A percentile compares a stretch with the other conserved stretches of the same genome.
phyloP scores from a whole-genome alignment of 768 basidiomycete species.

The Pleurotus tuber-regium region DNA sequence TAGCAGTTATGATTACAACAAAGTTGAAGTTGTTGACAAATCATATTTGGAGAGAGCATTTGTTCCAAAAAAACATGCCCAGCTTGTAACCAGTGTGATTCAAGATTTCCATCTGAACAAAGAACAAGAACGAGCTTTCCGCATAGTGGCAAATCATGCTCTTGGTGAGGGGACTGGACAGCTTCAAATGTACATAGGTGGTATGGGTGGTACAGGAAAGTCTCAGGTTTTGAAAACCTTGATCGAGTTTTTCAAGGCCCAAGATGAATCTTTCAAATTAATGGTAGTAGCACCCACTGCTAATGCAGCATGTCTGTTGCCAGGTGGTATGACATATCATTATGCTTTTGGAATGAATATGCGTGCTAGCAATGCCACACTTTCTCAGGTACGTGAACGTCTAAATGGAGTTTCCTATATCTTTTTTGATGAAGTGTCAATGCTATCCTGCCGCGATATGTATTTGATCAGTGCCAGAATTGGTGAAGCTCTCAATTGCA shows the following conservation, averaged over 20 bases:
- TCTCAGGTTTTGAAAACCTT: slow-evolving; percentile 27
- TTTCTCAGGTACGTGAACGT: slow-evolving; percentile 14
- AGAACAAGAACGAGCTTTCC: slow-evolving; percentile 30
- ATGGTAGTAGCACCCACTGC: slow-evolving; percentile 26
- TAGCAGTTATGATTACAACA: background rate
- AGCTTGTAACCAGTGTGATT: no score
- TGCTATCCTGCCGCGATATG: slow-evolving; percentile 32
- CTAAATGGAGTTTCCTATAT: slow-evolving; percentile 30
- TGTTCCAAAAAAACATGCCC: background rate
- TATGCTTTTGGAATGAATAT: slow-evolving; percentile 10
- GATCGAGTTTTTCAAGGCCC: slow-evolving; percentile 18
- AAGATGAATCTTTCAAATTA: slow-evolving; percentile 25
- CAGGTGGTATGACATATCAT: slow-evolving; percentile 25
- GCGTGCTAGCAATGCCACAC: slow-evolving; percentile 3
- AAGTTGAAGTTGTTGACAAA: slow-evolving; percentile 20
- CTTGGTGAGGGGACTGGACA: slow-evolving; percentile 12
- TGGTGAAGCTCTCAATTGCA: slow-evolving; percentile 15
- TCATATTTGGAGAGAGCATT: slow-evolving; percentile 20
- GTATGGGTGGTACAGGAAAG: slow-evolving; percentile 33
- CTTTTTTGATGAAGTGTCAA: slow-evolving; percentile 41
- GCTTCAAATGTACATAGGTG: slow-evolving; percentile 31
- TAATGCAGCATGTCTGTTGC: slow-evolving; percentile 21
- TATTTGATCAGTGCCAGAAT: slow-evolving; percentile 27
- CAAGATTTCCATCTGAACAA: slow-evolving; percentile 20
- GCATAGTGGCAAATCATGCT: slow-evolving; percentile 27